Conservation (phyloP, 495 filamentous ascomycete species). For the Annulohypoxylon maeteangense region DNA sequence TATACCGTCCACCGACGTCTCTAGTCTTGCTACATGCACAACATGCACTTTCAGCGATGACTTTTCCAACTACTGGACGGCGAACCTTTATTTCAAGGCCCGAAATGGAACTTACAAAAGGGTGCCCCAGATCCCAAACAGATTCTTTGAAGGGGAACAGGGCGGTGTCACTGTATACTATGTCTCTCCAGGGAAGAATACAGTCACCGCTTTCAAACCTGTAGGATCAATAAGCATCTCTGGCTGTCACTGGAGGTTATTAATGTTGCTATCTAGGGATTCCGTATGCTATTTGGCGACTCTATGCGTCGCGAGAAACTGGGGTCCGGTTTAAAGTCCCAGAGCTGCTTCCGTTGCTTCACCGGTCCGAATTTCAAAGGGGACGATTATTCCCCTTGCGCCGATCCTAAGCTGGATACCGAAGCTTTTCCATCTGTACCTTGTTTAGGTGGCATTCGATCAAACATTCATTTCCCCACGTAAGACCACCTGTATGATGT, state of each 20-base stretch:
- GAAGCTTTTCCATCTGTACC: conserved; percentile 48
- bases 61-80: conserved; percentile 60
- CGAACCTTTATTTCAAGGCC: conserved; percentile 55
- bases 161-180: conserved; percentile 61
- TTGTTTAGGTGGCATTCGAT: conserved; percentile 54
- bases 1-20: conserved; percentile 50
- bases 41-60: conserved; percentile 53
- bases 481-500: conserved; percentile 27
- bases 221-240: conserved; percentile 31
- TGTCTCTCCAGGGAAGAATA: conserved; percentile 51
- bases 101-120: conserved; percentile 56
- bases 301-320: conserved; percentile 44
- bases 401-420: conserved; percentile 47
- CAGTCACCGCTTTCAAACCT: conserved; percentile 59
- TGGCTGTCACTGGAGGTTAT: neutral
- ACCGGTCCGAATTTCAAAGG: conserved; percentile 53
- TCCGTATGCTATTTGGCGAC: conserved; percentile 53
- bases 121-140: conserved; percentile 55
- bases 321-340: conserved; percentile 44
- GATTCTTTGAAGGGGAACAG: conserved; percentile 46
- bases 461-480: conserved; percentile 59
- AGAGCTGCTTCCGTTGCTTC: conserved; percentile 59
- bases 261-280: conserved; percentile 37
- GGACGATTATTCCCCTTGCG: conserved; percentile 51
- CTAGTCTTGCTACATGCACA: conserved; percentile 47